Evolutionary conservation across 1,284 basidiomycete species (phyloP), one percentile per base, ranked within the genome.

Genomic region (Paramarasmius palmivorus): DNA sequence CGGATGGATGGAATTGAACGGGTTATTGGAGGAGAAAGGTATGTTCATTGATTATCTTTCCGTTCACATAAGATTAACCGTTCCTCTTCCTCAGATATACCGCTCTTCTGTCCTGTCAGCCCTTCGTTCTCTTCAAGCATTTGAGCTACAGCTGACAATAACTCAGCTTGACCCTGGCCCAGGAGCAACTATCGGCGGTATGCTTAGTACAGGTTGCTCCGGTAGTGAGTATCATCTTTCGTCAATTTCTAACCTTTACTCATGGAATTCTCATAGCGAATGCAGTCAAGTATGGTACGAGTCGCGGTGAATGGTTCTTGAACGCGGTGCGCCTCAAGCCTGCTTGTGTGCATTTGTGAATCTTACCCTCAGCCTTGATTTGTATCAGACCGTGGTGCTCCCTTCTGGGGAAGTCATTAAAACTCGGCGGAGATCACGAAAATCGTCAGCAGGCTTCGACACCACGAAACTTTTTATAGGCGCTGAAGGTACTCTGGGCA

Each of bases 371-470:
- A n/a, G n/a, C n/a, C n/a, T n/a, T n/a, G n/a, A n/a, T n/a, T n/a
- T n/a, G n/a, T n/a, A 32, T 10, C 60, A 93, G 87, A 95, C 92
- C 0, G 89, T 94, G 6, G 94, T 97, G 0, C 78, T 97, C 1
- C 91, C 95, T 1, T 88, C 84, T 14, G 95, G 95, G 1, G 85
- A 97, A 65, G 89, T 98, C n/a, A 95, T 98, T 68, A 96, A 95
- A 68, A 98, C 95, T 0, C 84, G 95, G 2, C 80, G 84, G 37
- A 75, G 92, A 35, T 89, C 95, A 0, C 77, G 89, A 44, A 98
- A 98, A 68, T 95, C 92, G 0, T 88, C 92, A 0, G 93, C 93
- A 0, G 95, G 95, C 1, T 95, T 93, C 51, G 95, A 98, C 63
- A 76, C 85, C 1, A 95, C 93, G 1, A 94, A 95, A 62, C 70